Conservation (phyloP, 768 basidiomycete species). For the Tephrocybe sp. region DNA sequence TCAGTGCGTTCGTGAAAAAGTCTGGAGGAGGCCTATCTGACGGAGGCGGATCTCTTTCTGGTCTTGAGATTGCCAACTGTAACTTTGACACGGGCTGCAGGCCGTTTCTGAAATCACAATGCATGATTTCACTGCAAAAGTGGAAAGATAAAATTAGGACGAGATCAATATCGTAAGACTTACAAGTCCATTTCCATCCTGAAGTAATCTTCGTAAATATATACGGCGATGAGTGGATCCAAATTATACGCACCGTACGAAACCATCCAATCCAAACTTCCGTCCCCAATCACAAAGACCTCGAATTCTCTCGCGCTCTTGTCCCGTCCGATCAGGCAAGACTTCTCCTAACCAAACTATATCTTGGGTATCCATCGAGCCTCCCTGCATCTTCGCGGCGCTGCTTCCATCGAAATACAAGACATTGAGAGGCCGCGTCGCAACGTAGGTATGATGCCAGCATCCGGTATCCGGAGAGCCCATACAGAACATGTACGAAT, state of each 20-base stretch:
- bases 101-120: constrained; percentile 42
- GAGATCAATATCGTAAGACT: constrained; percentile 13
- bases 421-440: constrained; percentile 37
- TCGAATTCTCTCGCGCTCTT: constrained; percentile 33
- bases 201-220: neutral
- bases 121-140: constrained; percentile 39
- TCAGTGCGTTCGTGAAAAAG: neutral
- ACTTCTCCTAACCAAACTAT: constrained; percentile 39
- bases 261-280: constrained; percentile 39
- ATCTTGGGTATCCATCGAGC: constrained; percentile 42
- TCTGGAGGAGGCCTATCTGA: neutral
- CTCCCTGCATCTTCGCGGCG: constrained; percentile 35
- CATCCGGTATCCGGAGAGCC: constrained; percentile 21
- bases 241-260: constrained; percentile 34
- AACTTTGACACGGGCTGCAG: constrained; percentile 38
- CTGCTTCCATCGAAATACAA: constrained; percentile 54
- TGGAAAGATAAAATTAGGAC: neutral
- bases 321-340: constrained; percentile 17
- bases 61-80: constrained; percentile 22
- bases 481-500: constrained; percentile 36
- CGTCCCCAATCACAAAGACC: constrained; percentile 44
- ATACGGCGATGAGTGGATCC: neutral
- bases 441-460: constrained; percentile 38
- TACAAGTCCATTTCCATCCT: constrained; percentile 51
- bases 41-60: neutral